phyloP scores from a whole-genome alignment of 257 asterid species.

The Rhazya stricta region DNA sequence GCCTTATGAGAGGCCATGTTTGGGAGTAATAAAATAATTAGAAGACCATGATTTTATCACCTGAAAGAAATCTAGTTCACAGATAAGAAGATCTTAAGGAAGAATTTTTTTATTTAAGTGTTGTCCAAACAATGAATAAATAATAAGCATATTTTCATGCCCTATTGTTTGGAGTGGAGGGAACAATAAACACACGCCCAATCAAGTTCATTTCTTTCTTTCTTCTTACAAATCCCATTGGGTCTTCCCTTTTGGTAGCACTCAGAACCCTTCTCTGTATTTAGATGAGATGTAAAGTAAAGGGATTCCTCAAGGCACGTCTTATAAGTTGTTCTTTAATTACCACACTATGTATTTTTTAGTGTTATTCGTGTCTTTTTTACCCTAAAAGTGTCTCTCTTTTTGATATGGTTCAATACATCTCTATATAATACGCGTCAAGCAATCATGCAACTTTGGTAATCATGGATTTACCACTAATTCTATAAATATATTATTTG shows the following conservation, averaged over 20 bases:
- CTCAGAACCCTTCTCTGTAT: constrained; percentile 21
- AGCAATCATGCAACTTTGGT: background rate
- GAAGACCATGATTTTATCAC: constrained; percentile 47
- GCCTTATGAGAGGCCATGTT: constrained; percentile 6
- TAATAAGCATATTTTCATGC: constrained; percentile 44
- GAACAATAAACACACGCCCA: constrained; percentile 52
- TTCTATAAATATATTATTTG: too few species aligned
- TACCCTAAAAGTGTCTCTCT: background rate
- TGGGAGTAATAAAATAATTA: constrained; percentile 28
- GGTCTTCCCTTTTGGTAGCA: constrained; percentile 25
- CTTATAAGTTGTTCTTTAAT: constrained; percentile 21
- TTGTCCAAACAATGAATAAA: constrained; percentile 28
- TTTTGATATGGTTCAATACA: background rate
- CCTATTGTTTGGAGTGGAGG: constrained; percentile 71
- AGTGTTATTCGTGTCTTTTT: background rate
- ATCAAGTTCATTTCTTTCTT: constrained; percentile 39
- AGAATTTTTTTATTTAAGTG: constrained; percentile 24
- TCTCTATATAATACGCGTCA: background rate
- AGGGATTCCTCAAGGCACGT: constrained; percentile 50
- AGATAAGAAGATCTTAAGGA: constrained; percentile 57
- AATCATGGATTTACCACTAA: constrained; percentile 17
- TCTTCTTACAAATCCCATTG: constrained; percentile 15
- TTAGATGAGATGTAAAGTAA: constrained; percentile 36
- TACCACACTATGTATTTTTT: background rate
- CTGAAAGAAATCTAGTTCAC: constrained; percentile 56